Conservation (phyloP, 768 basidiomycete genomes). For the Wakefieldia striispora region DNA sequence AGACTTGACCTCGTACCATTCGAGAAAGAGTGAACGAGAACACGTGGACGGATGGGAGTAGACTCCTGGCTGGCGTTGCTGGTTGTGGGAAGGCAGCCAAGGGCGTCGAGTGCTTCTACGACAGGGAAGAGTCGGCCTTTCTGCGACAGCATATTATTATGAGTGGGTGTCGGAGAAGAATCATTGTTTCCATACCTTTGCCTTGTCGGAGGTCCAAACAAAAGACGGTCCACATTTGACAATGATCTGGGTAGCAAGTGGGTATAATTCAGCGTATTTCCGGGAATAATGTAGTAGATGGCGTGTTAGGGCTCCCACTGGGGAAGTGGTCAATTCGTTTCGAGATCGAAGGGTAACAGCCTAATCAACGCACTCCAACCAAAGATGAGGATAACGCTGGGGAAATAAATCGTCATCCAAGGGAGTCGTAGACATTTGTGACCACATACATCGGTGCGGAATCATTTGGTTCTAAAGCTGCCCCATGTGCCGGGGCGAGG, state of each 20-base stretch:
- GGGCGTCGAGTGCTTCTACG: conserved; percentile 20
- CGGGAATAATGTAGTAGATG: conserved; percentile 26
- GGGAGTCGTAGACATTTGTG: neutral
- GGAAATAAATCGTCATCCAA: neutral
- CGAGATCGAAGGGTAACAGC: neutral
- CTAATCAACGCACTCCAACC: conserved; percentile 25
- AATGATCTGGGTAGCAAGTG: conserved; percentile 26
- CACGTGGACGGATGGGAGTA: conserved; percentile 12
- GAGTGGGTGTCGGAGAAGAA: neutral
- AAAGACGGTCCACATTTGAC: conserved; percentile 22
- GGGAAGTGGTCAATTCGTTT: neutral
- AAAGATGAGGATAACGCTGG: conserved; percentile 29
- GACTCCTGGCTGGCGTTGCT: neutral
- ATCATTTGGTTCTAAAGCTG: neutral
- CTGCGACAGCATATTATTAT: conserved; percentile 13
- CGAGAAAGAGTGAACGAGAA: conserved; percentile 30
- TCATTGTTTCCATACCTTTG: conserved; percentile 10
- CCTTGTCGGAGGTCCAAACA: conserved; percentile 12
- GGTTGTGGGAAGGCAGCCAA: conserved; percentile 19
- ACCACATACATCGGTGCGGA: conserved; percentile 22
- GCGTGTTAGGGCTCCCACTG: conserved; percentile 28
- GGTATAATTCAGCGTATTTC: conserved; percentile 25
- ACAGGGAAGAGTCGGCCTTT: conserved; percentile 19
- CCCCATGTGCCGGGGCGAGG: neutral
- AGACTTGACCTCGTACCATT: conserved; percentile 18